Evolutionary conservation across 441 rosid genomes (phyloP), one percentile per base, ranked within the genome.

Genomic region (Theobroma grandiflorum): DNA sequence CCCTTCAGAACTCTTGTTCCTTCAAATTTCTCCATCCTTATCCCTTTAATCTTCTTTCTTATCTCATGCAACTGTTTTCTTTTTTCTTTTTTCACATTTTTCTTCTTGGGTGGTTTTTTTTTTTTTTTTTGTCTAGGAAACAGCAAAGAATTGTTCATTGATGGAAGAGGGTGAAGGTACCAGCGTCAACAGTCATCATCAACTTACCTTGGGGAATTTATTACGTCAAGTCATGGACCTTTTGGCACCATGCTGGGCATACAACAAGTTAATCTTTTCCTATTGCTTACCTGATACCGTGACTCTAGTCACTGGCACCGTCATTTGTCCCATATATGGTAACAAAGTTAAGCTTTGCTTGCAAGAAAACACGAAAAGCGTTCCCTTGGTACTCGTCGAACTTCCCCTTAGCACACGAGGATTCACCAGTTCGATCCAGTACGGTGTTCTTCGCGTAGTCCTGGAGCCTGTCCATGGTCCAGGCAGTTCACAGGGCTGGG

Each of bases 311-410:
- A 80, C 65, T 4, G 89, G 84, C 58, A 80, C 87, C 71, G 74
- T 86, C 74, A 72, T 84, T 26, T 84, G 85, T 75, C 85, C 85
- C 52, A 69, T 55, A 5, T 14, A 68, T 53, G 57, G 50, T 45
- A 12, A 31, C 61, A 59, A 72, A 16, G 73, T 84, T 20, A 77
- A 57, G 63, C 79, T 86, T 16, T 77, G 72, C 74, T 37, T 79
- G 75, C 84, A 84, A 76, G 76, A 82, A 15, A 58, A 50, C 55
- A 52, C 43, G 6, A 45, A 62, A 50, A 37, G 79, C 68, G 65
- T 62, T 18, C 81, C 71, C 0, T 62, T 72, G 20, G 15, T 72
- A n/a, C 57, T 82, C 62, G 66, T 86, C 31, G 68, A 72, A 50
- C 83, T 86, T 16, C 85, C 84, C 1, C 76, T 84, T 8, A 65